Base-by-base conservation (phyloP, 1,284 basidiomycete genomes). In the Rhodotorula sp. region DNA sequence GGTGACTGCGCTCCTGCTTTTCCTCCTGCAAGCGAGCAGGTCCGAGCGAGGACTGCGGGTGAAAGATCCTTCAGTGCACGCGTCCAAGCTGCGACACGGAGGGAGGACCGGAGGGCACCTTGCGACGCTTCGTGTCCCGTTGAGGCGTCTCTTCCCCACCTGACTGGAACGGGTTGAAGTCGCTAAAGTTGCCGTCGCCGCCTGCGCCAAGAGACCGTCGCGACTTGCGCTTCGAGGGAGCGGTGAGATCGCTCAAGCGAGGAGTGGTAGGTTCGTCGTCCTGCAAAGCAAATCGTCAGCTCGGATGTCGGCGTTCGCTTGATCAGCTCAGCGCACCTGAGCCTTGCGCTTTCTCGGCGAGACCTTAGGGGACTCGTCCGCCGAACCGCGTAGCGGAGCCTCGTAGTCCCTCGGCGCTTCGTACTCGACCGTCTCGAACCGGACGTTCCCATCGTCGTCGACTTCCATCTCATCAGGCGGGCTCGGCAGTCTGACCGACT, bases 111-210 rank as follows among this genome's bases (percentile, higher is more conserved):
- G 4, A 4, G 47, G 61, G 53, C 34, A 73, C 71, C 62, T 74
- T 74, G 47, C 71, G 64, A 4, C 68, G 54, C 78, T 77, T 62
- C 66, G 68, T 73, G 60, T 78, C 79, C 6, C 77, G 62, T 44
- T 81, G 80, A 0, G 80, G 79, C 11, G 80, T 80, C 20, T 81
- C 80, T 48, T 82, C 82, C 54, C 81, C 80, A 27, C 82, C 83
- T 36, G 80, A 81, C 73, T 85, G 84, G 76, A 85, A 85, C 1
- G 84, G 84, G 75, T 85, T 85, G 75, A 78, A 82, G 67, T 84
- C 82, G 24, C 82, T 83, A 72, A 84, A 85, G 7, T 61, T 61
- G 59, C 59, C 59, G 29, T 53, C 51, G 9, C 49, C 55, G 22
- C 29, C 24, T n/a, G 55, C 36, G 22, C 55, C 55, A 13, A 54